A percentile compares a stretch with the other conserved stretches of the same genome.
Evolutionary conservation across 805 yeast genomes (phyloP).

Genomic region (Candida ulmi): DNA sequence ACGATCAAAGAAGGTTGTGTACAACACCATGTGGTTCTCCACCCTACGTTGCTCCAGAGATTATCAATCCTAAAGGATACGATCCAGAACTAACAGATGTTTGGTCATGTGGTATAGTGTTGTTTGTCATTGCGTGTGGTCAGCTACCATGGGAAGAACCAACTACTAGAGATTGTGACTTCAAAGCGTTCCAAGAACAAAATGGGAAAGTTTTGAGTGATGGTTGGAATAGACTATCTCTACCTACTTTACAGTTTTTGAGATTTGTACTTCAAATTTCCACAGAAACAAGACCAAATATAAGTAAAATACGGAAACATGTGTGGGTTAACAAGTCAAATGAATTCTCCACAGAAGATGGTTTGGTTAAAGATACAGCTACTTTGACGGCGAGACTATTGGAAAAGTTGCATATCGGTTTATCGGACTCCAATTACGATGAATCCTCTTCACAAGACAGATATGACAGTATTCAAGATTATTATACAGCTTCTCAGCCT

Average conservation of each 20-base stretch:
- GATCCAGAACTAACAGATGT: slow-evolving; percentile 55
- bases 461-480: slow-evolving; percentile 17
- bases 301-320: slow-evolving; percentile 40
- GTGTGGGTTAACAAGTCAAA: slow-evolving; percentile 50
- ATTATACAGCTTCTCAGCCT: slow-evolving; percentile 42
- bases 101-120: slow-evolving; percentile 66
- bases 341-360: slow-evolving; percentile 37
- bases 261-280: slow-evolving; percentile 47
- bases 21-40: slow-evolving; percentile 64
- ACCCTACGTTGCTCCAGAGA: slow-evolving; percentile 78
- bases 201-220: slow-evolving; percentile 41
- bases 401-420: slow-evolving; percentile 45
- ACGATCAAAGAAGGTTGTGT: slow-evolving; percentile 42
- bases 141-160: slow-evolving; percentile 74
- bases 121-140: slow-evolving; percentile 59
- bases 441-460: slow-evolving; percentile 14
- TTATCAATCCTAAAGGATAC: slow-evolving; percentile 40
- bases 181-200: slow-evolving; percentile 31
- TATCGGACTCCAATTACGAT: slow-evolving; percentile 41
- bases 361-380: slow-evolving; percentile 48
- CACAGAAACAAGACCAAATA: slow-evolving; percentile 36
- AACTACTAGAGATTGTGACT: slow-evolving; percentile 43
- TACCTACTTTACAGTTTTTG: slow-evolving; percentile 43
- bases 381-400: slow-evolving; percentile 45
- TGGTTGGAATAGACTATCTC: slow-evolving; percentile 53